Conservation (phyloP, 305 asterid genomes). For the Galium porrigens region DNA sequence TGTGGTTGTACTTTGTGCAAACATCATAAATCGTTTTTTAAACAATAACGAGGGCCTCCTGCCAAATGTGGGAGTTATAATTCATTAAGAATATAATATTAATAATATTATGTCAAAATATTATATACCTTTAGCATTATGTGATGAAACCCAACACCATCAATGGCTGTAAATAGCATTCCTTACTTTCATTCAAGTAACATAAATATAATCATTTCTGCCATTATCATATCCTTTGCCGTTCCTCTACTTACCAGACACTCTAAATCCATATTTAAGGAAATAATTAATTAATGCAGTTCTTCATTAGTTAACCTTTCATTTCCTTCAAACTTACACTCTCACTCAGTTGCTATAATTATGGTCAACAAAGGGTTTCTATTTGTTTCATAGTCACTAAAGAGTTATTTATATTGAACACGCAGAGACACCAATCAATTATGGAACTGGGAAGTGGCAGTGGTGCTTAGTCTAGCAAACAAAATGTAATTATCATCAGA, state of each 20-base stretch:
- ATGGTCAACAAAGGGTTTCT: background rate
- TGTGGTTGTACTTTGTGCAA: background rate
- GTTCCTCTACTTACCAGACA: background rate
- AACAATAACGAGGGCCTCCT: background rate
- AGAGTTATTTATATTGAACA: background rate
- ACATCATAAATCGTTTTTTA: background rate
- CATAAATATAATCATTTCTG: background rate
- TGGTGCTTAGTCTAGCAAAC: background rate
- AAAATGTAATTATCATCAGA: background rate
- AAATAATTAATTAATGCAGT: background rate
- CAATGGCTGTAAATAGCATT: background rate
- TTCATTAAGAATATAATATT: no score
- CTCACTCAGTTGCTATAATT: background rate
- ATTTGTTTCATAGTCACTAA: background rate
- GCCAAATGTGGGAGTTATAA: background rate
- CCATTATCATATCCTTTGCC: background rate
- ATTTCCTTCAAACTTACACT: background rate
- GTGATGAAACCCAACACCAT: background rate
- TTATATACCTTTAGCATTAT: no score
- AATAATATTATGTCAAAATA: background rate
- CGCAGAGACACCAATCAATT: background rate
- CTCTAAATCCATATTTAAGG: background rate
- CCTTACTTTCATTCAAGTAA: background rate
- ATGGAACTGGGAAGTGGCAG: background rate
- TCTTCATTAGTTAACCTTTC: background rate